phyloP scores from a whole-genome alignment of 805 yeast species.

The Zygosaccharomyces bisporus region DNA sequence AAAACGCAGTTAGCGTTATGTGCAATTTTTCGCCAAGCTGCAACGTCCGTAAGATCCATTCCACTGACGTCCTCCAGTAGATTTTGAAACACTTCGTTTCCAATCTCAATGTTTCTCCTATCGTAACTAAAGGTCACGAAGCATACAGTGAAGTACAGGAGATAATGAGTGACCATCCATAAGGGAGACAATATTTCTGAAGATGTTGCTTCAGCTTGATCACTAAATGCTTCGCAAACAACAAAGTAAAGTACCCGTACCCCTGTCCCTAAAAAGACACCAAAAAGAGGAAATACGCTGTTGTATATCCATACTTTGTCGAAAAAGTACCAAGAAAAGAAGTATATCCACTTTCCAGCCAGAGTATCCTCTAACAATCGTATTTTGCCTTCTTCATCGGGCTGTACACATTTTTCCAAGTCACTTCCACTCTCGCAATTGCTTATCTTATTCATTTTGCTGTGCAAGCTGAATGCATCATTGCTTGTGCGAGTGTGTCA shows the following conservation, averaged over 20 bases:
- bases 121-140: background rate
- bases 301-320: too few species aligned
- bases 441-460: too few species aligned
- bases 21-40: background rate
- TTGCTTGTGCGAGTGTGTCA: too few species aligned
- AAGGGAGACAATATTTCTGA: background rate
- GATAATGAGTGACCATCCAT: background rate
- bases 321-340: too few species aligned
- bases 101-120: background rate
- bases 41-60: background rate
- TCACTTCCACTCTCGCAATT: slow-evolving; percentile 1
- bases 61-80: background rate
- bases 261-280: too few species aligned
- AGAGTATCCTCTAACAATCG: background rate
- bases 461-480: too few species aligned
- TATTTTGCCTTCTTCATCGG: background rate
- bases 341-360: background rate
- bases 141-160: background rate
- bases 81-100: background rate
- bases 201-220: too few species aligned
- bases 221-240: too few species aligned
- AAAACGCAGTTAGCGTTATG: background rate
- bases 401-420: slow-evolving; percentile 1
- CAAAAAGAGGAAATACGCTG: too few species aligned
- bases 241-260: too few species aligned